A percentile compares a stretch with the other conserved stretches of the same genome.
These are phyloP conservation scores for Eucalyptus coolabah DNA, from an alignment of 345 rosid genomes.

Conservation along the genomic window DNA sequence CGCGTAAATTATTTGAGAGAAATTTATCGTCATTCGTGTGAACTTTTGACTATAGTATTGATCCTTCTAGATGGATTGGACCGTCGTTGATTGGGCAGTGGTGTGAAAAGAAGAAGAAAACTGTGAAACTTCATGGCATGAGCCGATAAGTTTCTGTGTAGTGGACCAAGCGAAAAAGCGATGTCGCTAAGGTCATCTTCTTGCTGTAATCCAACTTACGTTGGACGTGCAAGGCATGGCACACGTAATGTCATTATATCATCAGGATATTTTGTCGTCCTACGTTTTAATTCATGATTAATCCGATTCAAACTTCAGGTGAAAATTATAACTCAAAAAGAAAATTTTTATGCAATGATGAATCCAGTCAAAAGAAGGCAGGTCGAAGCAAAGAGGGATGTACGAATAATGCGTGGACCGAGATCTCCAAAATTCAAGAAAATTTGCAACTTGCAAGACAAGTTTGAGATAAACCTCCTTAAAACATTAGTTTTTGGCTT, in stretches of 20 bases:
- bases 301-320: accelerated
- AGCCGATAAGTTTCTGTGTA: background rate
- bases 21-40: background rate
- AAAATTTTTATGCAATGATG: too few relatives aligned
- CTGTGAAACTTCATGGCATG: background rate
- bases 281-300: too few relatives aligned
- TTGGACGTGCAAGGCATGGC: background rate
- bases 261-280: too few relatives aligned
- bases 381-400: too few relatives aligned
- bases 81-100: background rate
- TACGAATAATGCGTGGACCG: too few relatives aligned
- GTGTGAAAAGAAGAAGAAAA: background rate
- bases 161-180: background rate
- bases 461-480: too few relatives aligned
- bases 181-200: background rate
- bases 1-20: background rate
- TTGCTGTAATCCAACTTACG: background rate
- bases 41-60: background rate
- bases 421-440: too few relatives aligned
- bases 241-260: too few relatives aligned
- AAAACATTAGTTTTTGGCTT: too few relatives aligned
- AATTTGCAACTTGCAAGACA: too few relatives aligned
- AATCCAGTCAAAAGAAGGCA: background rate
- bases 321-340: accelerated
- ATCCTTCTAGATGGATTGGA: background rate